Evolutionary conservation across 1,139 yeast species (phyloP), one percentile per base, ranked within the genome.

Genomic region (Zygosaccharomyces sapae): DNA sequence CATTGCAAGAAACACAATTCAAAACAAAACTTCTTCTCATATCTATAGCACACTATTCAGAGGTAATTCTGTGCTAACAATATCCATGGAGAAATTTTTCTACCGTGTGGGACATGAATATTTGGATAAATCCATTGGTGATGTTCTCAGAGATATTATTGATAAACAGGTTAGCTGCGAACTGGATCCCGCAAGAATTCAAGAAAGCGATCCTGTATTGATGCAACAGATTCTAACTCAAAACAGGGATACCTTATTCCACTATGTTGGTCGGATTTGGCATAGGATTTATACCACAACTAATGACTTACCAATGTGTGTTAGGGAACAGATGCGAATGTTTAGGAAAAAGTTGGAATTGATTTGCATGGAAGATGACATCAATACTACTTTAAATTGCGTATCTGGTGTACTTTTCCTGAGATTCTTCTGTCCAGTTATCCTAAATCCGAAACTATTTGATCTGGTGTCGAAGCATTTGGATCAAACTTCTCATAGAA

Each of bases 391-490:
- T 1, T 66, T 83, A 48, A 82, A 89, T 59, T 85, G 95, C 48
- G 70, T 90, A 31, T 79, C 94, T 24, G 90, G 96, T 1, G 86
- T 92, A 59, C 70, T 92, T 19, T 92, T 92, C 63, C 69, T 92
- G 52, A 71, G 97, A 52, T 89, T 87, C 63, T 81, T 88, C 56
- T 90, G 96, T 60, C 97, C 97, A 0, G 96, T 96, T 0, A 78
- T 92, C 37, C 70, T 92, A 58, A 89, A 88, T 59, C 97, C 97
- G 0, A 88, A 88, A 59, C 67, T 88, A 41, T 89, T 88, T 63
- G 81, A 83, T 53, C 71, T 92, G 43, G 79, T 88, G 1, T 76
- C 79, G 48, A 74, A 77, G 41, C 92, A 86, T 58, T 88, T 88
- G 50, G 74, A 81, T 8, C 87, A 89, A 0, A 72, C 73, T 16